phyloP scores from a whole-genome alignment of 2,329 filamentous ascomycete species.

The Exophiala sp. region DNA sequence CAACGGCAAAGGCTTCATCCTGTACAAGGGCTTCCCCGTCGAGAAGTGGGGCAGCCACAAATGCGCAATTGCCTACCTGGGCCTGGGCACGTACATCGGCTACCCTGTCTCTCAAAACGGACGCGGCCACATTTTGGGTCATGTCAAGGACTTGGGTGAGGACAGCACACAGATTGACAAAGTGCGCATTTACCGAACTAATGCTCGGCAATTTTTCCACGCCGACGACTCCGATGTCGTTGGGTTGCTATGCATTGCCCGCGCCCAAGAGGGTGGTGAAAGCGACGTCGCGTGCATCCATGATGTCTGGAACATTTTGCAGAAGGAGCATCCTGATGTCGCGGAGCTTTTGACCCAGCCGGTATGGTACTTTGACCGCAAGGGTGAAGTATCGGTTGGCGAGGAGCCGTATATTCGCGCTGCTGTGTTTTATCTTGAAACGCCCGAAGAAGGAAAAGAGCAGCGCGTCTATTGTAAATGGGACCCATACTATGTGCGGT shows the following conservation, averaged over 20 bases:
- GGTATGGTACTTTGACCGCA: conserved; percentile 89
- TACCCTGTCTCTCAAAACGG: conserved; percentile 88
- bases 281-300: conserved; percentile 77
- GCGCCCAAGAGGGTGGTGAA: conserved; percentile 77
- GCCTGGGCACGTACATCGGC: conserved; percentile 76
- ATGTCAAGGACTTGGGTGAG: conserved; percentile 85
- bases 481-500: conserved; percentile 85
- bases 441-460: conserved; percentile 40
- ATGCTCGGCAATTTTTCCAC: conserved; percentile 81
- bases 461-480: conserved; percentile 74
- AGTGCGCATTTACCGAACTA: conserved; percentile 86
- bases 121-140: conserved; percentile 78
- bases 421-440: conserved; percentile 72
- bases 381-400: conserved; percentile 73
- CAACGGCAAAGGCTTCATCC: conserved; percentile 82
- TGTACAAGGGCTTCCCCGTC: conserved; percentile 83
- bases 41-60: conserved; percentile 72
- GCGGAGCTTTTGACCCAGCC: conserved; percentile 71
- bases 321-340: conserved; percentile 71
- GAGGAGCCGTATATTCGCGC: conserved; percentile 72
- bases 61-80: conserved; percentile 86
- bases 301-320: conserved; percentile 76
- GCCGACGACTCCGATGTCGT: conserved; percentile 80
- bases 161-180: conserved; percentile 77
- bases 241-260: conserved; percentile 75